A percentile compares a stretch with the other conserved stretches of the same genome.
Conservation (phyloP, 148 eudicot species). For the Spergularia bocconei region DNA sequence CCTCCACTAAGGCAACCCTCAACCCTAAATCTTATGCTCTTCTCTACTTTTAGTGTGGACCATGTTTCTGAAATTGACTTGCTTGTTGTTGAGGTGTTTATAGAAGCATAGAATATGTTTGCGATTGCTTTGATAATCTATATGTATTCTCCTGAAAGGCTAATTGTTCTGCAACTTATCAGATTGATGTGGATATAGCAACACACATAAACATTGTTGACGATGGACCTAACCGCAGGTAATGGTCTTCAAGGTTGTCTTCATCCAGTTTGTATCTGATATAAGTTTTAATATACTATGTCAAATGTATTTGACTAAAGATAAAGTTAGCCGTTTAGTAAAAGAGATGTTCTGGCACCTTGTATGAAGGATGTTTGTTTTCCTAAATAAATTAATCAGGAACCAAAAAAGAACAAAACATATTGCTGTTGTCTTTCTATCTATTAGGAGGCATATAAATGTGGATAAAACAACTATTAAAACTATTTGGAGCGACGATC, state of each 20-base stretch:
- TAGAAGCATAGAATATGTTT: neutral
- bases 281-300: no score
- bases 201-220: constrained; percentile 60
- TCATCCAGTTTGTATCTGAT: neutral
- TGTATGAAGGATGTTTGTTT: neutral
- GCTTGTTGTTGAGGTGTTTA: neutral
- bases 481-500: neutral
- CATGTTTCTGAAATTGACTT: neutral
- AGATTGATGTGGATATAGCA: constrained; percentile 91
- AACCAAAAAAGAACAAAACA: neutral
- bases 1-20: neutral
- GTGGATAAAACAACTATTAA: neutral
- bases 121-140: neutral
- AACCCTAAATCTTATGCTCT: neutral
- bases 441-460: no score
- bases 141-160: neutral
- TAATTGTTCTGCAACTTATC: constrained; percentile 13
- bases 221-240: constrained; percentile 90
- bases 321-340: neutral
- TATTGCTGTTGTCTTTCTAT: no score
- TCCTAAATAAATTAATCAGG: neutral
- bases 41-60: neutral
- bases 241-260: neutral
- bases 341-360: neutral
- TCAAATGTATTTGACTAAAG: neutral